Base-by-base conservation (phyloP, 441 rosid genomes). In the Erodium trifolium region DNA sequence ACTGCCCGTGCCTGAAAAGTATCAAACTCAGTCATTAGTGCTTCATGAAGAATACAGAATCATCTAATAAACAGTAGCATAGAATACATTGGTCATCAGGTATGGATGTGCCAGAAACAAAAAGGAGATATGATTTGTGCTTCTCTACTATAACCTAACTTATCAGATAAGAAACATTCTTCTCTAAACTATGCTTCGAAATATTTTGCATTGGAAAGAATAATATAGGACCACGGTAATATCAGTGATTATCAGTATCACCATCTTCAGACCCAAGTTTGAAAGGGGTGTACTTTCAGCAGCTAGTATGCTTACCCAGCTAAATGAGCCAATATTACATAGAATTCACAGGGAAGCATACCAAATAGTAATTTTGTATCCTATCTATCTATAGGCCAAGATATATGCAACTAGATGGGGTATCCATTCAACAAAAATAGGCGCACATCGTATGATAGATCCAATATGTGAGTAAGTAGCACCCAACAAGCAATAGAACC, bases 1-100 rank as follows among this genome's bases (percentile, higher is more conserved):
- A 93, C 93, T 18, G 94, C 96, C 68, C 94, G 94, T 39, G 91
- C 93, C 99, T 94, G 87, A 74, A 34, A 70, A 35, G 64, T 49
- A 11, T 35, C 65, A 55, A 68, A 73, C 45, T 14, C 55, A 76
- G 35, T 47, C 34, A 72, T 57, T 63, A 72, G 68, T 67, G 31
- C 64, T 39, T 27, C 53, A 45, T 2, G 64, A 57, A 27, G n/a
- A 27, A 18, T 6, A 7, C 60, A 53, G 23, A 53, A 53, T 2
- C 19, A 17, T 17, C 60, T 53, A 16, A 14, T 53, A 16, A 14
- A 53, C 60, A 16, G 60, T 17, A 53, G 8, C 18, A 16, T 53
- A 53, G 13, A 16, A 53, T 53, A n/a, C 18, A 53, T n/a, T 13
- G 18, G 18, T 53, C 18, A 53, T 53, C 51, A 11, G 19, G 45